Evolutionary conservation across 1,284 basidiomycete species (phyloP).

Genomic region (Moesziomyces sp.): DNA sequence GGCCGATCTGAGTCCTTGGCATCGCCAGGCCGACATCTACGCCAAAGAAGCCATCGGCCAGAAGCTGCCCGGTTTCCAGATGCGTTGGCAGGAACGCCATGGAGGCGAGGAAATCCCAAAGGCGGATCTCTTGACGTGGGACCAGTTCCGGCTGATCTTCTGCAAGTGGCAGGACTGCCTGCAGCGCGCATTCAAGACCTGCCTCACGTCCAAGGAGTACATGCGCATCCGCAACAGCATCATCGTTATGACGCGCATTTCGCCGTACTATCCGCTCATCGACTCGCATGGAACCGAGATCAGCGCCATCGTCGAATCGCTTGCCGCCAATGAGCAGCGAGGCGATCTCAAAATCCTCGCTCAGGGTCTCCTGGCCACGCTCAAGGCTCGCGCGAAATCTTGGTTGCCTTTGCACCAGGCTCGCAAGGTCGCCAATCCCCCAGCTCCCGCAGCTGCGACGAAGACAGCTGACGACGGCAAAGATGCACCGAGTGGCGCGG

Average conservation of each 20-base stretch:
- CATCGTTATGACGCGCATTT: constrained; percentile 63
- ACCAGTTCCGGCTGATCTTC: constrained; percentile 77
- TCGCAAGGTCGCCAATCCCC: constrained; percentile 25
- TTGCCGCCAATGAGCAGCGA: constrained; percentile 53
- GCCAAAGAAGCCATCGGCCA: constrained; percentile 70
- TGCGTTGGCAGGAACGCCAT: constrained; percentile 52
- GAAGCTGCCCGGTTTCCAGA: constrained; percentile 63
- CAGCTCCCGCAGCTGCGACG: constrained; percentile 8
- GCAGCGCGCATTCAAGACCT: constrained; percentile 59
- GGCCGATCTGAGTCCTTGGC: constrained; percentile 81
- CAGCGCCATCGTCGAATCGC: constrained; percentile 40
- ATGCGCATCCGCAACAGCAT: constrained; percentile 66
- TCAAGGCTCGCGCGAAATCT: constrained; percentile 54
- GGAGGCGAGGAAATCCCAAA: constrained; percentile 68
- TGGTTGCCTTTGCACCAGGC: constrained; percentile 51
- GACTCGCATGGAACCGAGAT: constrained; percentile 55
- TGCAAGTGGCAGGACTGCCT: constrained; percentile 86
- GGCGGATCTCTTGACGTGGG: constrained; percentile 77
- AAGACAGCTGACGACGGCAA: neutral
- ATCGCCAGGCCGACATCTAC: constrained; percentile 73
- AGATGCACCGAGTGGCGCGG: neutral
- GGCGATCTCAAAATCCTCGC: constrained; percentile 65
- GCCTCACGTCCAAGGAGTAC: constrained; percentile 60
- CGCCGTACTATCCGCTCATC: constrained; percentile 56
- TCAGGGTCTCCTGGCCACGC: constrained; percentile 63